Percentiles rank a stretch among this genome's conserved stretches.
Conservation (phyloP, 805 yeast genomes). For the Sporopachydermia lactativora region DNA sequence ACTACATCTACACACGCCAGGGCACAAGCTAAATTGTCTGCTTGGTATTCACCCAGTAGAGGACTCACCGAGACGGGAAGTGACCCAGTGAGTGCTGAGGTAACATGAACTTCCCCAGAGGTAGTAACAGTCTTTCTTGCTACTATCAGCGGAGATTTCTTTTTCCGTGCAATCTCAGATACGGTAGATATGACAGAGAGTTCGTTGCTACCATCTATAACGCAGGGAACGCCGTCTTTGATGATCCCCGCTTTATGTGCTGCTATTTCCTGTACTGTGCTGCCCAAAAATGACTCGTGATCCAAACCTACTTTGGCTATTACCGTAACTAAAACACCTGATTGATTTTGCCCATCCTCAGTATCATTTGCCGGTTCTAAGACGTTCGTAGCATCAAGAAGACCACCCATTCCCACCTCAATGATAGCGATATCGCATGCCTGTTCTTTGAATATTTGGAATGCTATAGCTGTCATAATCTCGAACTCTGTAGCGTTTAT, state of each 20-base stretch:
- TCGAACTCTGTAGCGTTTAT: conserved; percentile 84
- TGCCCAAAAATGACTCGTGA: conserved; percentile 68
- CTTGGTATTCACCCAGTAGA: conserved; percentile 60
- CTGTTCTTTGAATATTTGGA: conserved; percentile 49
- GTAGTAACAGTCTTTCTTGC: conserved; percentile 6
- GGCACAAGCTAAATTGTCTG: conserved; percentile 55
- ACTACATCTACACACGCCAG: conserved; percentile 34
- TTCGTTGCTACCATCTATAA: conserved; percentile 59
- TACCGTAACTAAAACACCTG: conserved; percentile 46
- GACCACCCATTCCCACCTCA: conserved; percentile 94
- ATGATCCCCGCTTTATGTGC: conserved; percentile 79
- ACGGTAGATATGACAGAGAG: conserved; percentile 35
- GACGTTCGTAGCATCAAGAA: conserved; percentile 80
- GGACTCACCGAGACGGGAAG: conserved; percentile 30
- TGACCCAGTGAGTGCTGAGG: conserved; percentile 12
- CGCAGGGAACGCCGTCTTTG: conserved; percentile 43
- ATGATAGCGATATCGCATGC: conserved; percentile 62
- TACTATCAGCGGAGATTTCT: conserved; percentile 18
- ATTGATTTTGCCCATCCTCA: conserved; percentile 5
- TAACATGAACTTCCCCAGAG: conserved; percentile 14
- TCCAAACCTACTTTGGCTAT: conserved; percentile 81
- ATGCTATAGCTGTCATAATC: conserved; percentile 71
- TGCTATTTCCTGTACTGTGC: conserved; percentile 52
- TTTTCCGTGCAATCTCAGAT: conserved; percentile 19
- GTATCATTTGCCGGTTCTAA: conserved; percentile 20